These are phyloP conservation scores for Phellopilus nigrolimitatus DNA, from an alignment of 1,284 basidiomycete species.

Conservation along the genomic window DNA sequence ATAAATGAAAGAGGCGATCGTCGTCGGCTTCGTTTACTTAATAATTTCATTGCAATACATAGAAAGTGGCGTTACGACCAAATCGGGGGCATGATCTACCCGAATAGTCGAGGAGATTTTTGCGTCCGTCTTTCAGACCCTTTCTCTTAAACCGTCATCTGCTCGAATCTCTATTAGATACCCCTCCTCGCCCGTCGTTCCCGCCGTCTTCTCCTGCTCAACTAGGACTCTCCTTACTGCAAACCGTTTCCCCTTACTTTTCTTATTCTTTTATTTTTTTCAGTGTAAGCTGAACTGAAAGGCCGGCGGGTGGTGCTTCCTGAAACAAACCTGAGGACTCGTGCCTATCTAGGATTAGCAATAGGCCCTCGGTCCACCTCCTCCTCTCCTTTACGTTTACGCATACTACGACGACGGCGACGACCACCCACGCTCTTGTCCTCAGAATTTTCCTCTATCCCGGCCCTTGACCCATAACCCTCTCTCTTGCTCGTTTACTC, in stretches of 20 bases:
- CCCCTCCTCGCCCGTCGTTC: background rate
- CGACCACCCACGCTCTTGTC: constrained; percentile 20
- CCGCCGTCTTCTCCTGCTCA: constrained; percentile 12
- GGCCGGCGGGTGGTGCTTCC: background rate
- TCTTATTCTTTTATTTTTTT: background rate
- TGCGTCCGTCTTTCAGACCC: background rate
- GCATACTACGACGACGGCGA: constrained; percentile 8
- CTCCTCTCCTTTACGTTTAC: background rate
- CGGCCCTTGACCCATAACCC: too few relatives aligned
- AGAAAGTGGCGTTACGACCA: background rate
- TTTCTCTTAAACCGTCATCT: background rate
- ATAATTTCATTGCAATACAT: too few relatives aligned
- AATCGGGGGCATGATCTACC: too few relatives aligned
- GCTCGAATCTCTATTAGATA: constrained; percentile 7
- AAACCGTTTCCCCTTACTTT: background rate
- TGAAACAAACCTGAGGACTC: too few relatives aligned
- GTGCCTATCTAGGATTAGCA: constrained; percentile 7
- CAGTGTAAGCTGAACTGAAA: background rate
- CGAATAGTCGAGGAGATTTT: too few relatives aligned
- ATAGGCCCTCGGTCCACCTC: background rate
- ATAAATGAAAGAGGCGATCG: too few relatives aligned
- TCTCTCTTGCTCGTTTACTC: background rate
- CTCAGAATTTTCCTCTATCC: constrained; percentile 4
- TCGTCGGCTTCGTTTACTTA: too few relatives aligned
- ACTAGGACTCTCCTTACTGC: background rate